Conservation (phyloP, 2,329 filamentous ascomycete species). For the Xylaria sp. region DNA sequence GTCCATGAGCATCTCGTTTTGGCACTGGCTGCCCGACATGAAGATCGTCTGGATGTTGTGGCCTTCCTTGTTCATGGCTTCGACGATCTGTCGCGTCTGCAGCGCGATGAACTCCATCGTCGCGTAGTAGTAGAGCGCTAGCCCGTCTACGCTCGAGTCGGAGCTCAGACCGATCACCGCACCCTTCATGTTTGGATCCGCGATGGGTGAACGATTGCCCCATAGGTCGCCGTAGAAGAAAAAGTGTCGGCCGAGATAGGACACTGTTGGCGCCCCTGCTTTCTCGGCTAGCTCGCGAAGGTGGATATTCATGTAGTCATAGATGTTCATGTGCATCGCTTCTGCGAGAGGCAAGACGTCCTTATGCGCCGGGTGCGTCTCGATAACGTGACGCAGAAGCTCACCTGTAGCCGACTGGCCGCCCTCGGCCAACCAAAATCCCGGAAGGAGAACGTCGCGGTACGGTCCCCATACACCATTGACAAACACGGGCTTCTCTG, state of each 20-base stretch:
- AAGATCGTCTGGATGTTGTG: slow-evolving; percentile 92
- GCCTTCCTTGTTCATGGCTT: slow-evolving; percentile 89
- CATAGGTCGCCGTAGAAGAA: slow-evolving; percentile 99
- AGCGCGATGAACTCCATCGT: slow-evolving; percentile 98
- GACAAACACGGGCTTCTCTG: slow-evolving; percentile 89
- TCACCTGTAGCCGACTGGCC: slow-evolving; percentile 97
- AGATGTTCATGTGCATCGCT: slow-evolving; percentile 85
- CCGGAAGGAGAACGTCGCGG: slow-evolving; percentile 87
- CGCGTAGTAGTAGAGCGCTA: slow-evolving; percentile 91
- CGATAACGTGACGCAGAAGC: slow-evolving; percentile 89
- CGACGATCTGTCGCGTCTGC: slow-evolving; percentile 94
- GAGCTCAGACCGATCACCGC: slow-evolving; percentile 84
- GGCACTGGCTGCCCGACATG: slow-evolving; percentile 98
- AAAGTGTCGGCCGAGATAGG: slow-evolving; percentile 88
- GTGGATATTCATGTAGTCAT: slow-evolving; percentile 91
- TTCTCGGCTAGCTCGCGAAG: slow-evolving; percentile 77
- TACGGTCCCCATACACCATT: slow-evolving; percentile 97
- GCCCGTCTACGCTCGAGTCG: slow-evolving; percentile 84
- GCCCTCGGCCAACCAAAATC: slow-evolving; percentile 96
- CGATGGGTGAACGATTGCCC: slow-evolving; percentile 93
- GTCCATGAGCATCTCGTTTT: slow-evolving; percentile 90
- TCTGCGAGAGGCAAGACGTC: slow-evolving; percentile 80
- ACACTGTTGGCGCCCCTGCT: slow-evolving; percentile 73
- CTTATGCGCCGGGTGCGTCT: slow-evolving; percentile 90
- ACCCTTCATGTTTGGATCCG: slow-evolving; percentile 91